These are phyloP conservation scores for Leccinum truebloodii DNA, from an alignment of 768 basidiomycete species.

Conservation along the genomic window DNA sequence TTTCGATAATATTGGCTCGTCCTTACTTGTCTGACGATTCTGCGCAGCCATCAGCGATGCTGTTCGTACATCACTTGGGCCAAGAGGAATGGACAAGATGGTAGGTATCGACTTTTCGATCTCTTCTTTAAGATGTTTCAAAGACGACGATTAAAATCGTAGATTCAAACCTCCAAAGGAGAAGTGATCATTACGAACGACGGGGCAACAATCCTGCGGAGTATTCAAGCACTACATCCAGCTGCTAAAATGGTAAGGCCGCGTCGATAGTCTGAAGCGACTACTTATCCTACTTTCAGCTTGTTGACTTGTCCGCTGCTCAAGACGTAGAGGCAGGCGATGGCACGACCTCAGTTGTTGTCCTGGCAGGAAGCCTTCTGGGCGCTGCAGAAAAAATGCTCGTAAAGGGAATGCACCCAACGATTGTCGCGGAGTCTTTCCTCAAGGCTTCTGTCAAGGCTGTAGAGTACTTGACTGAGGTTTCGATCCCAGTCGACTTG, in stretches of 20 bases:
- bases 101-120: conserved; percentile 59
- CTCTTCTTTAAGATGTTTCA: conserved; percentile 6
- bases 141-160: conserved; percentile 13
- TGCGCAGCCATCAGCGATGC: conserved; percentile 91
- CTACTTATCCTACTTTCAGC: conserved; percentile 44
- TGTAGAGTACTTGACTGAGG: conserved; percentile 90
- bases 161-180: conserved; percentile 97
- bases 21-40: conserved; percentile 8
- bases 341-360: conserved; percentile 96
- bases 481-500: conserved; percentile 90
- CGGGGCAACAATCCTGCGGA: conserved; percentile 96
- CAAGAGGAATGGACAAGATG: conserved; percentile 99
- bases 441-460: conserved; percentile 89
- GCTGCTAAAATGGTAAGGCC: conserved; percentile 90
- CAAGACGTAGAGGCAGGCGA: conserved; percentile 99
- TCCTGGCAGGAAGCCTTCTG: conserved; percentile 90
- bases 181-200: conserved; percentile 99
- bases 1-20: conserved; percentile 11
- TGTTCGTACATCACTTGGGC: conserved; percentile 93
- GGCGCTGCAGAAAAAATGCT: conserved; percentile 97
- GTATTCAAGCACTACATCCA: conserved; percentile 94
- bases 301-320: conserved; percentile 95
- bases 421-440: conserved; percentile 95
- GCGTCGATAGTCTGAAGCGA: neutral
- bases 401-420: conserved; percentile 96